Base-by-base conservation (phyloP, 306 rosid species). In the Acmispon strigosus region DNA sequence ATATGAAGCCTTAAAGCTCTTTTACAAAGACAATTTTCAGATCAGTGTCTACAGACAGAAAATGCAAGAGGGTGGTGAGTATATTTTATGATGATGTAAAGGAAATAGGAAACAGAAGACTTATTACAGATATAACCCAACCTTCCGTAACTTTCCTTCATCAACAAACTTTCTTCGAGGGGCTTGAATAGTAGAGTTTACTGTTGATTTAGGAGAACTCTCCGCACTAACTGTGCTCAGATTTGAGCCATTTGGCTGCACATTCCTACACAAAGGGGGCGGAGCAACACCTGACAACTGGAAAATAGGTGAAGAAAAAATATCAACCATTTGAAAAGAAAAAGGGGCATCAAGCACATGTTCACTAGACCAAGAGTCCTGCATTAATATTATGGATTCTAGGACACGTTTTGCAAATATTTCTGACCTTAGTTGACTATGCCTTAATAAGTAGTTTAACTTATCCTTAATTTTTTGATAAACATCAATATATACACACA, bases 141-240 rank as follows among this genome's bases (percentile, higher is more conserved):
- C 99, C 97, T 91, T 95, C 6, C 96, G 84, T 50, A 95, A 83
- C 82, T 95, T 95, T 80, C 99, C 99, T 86, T 95, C 99, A 72
- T 91, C 97, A 60, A 91, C 96, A 80, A 89, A 88, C 83, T 91
- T 95, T 75, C 99, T 83, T 80, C 99, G 87, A 42, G 96, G 96
- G 19, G 96, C 96, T 86, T 91, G 99, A 62, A 91, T 72, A 50
- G 97, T 87, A 76, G 99, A 80, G 85, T 83, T 91, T 47, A 89
- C 86, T 16, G 89, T 86, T 74, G 99, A 89, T 81, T 84, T 95
- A 39, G 96, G 87, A 70, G 90, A 84, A 85, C 80, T 84, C 17
- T 95, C 99, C 57, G 90, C 79, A 74, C 72, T 70, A 75, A 78
- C 73, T 3, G 88, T 39, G 81, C 75, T 85, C 48, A 78, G 64